Percentiles rank a stretch among this genome's conserved stretches.
These are phyloP conservation scores for Willaertia magna DNA, from an alignment of 208 protist species.

Conservation along the genomic window DNA sequence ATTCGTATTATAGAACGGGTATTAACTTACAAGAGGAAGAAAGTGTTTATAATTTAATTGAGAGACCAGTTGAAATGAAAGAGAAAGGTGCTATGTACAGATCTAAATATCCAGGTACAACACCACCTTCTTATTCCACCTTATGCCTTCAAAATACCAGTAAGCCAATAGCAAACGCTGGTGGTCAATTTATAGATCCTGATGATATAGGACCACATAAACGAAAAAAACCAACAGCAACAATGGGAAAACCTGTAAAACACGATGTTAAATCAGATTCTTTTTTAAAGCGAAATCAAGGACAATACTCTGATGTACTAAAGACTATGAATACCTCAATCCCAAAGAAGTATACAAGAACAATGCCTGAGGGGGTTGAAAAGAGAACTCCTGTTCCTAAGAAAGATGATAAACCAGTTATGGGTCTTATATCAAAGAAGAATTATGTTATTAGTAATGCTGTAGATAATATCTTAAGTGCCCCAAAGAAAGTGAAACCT, in stretches of 20 bases:
- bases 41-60: conserved; percentile 36
- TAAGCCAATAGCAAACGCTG: conserved; percentile 5
- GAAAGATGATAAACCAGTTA: conserved; percentile 62
- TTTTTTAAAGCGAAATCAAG: conserved; percentile 19
- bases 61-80: neutral
- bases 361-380: neutral
- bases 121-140: conserved; percentile 1
- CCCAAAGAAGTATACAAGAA: neutral
- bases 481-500: conserved; percentile 50
- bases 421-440: conserved; percentile 75
- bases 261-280: conserved; percentile 3
- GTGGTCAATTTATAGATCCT: neutral
- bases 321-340: neutral
- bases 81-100: conserved; percentile 26
- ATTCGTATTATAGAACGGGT: too few species aligned
- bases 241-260: conserved; percentile 17
- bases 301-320: neutral
- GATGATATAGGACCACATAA: neutral
- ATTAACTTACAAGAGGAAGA: conserved; percentile 3
- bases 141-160: neutral
- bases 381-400: conserved; percentile 26
- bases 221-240: conserved; percentile 14
- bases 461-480: conserved; percentile 61
- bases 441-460: conserved; percentile 79
- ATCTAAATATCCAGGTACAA: conserved; percentile 14